These are phyloP conservation scores for Lathyrus sativus DNA, from an alignment of 306 rosid genomes.

Conservation along the genomic window DNA sequence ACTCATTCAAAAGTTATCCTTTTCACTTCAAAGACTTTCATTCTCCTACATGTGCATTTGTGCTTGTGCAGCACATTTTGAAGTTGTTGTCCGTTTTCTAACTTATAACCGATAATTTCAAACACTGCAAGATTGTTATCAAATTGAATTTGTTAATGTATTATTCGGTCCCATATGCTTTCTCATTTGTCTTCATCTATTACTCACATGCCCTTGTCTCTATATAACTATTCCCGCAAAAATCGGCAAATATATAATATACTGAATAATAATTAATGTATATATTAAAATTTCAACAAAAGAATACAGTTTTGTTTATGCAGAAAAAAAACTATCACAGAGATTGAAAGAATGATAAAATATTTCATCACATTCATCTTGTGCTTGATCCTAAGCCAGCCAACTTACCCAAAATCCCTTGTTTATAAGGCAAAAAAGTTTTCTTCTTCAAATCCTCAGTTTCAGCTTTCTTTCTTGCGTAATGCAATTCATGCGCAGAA, in stretches of 20 bases:
- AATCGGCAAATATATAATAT: not conserved
- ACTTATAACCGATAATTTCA: not conserved
- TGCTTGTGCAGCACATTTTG: not conserved
- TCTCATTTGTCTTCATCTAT: not conserved
- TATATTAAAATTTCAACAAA: slow-evolving; percentile 32
- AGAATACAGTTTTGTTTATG: slow-evolving; percentile 21
- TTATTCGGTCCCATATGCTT: slow-evolving; percentile 12
- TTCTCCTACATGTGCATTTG: no score
- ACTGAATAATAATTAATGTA: not conserved
- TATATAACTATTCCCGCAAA: not conserved
- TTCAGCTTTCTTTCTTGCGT: slow-evolving; percentile 66
- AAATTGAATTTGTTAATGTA: slow-evolving; percentile 6
- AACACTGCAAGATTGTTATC: not conserved
- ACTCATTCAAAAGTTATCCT: no score
- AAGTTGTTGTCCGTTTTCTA: not conserved
- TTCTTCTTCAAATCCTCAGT: slow-evolving; percentile 77
- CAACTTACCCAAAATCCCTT: slow-evolving; percentile 73
- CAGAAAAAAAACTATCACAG: not conserved
- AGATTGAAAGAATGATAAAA: not conserved
- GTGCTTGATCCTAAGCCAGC: slow-evolving; percentile 61
- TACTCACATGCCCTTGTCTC: slow-evolving; percentile 36
- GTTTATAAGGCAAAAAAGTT: slow-evolving; percentile 90
- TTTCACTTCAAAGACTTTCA: no score
- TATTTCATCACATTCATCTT: slow-evolving; percentile 3
- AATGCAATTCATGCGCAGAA: slow-evolving; percentile 79